A percentile compares a stretch with the other conserved stretches of the same genome.
Conservation (phyloP, 306 rosid species). For the Medicago truncatula region DNA sequence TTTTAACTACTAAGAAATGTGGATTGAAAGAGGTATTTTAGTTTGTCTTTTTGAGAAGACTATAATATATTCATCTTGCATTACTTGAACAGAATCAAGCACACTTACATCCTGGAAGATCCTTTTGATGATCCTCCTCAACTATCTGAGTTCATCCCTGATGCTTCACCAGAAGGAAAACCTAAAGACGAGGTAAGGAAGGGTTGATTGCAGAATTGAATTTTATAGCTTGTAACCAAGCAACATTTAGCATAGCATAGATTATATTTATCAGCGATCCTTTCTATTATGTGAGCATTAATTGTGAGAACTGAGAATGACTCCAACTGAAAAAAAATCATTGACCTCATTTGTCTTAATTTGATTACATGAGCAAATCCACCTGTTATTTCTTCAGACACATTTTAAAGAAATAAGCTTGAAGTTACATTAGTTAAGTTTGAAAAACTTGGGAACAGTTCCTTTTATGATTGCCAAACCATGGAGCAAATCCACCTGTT, state of each 20-base stretch:
- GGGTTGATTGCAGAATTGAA: constrained; percentile 23
- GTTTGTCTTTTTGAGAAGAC: constrained; percentile 6
- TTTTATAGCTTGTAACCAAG: constrained; percentile 33
- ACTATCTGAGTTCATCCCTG: constrained; percentile 76
- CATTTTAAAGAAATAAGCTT: constrained; percentile 19
- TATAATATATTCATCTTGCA: constrained; percentile 38
- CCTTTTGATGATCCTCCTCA: constrained; percentile 94
- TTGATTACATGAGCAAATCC: not conserved
- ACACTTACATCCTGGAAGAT: constrained; percentile 87
- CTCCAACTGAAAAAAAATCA: not conserved
- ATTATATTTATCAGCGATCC: constrained; percentile 8
- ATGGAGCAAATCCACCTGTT: not conserved
- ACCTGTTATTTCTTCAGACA: constrained; percentile 16
- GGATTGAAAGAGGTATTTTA: constrained; percentile 1
- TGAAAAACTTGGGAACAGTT: not conserved
- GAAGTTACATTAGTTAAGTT: constrained; percentile 13
- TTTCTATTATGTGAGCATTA: constrained; percentile 27
- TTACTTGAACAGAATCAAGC: constrained; percentile 76
- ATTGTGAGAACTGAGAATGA: constrained; percentile 21
- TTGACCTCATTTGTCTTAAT: constrained; percentile 8
- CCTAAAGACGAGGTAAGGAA: constrained; percentile 84
- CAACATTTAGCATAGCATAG: not conserved
- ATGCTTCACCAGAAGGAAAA: constrained; percentile 90
- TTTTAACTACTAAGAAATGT: constrained; percentile 20
- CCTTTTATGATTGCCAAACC: not conserved